Evolutionary conservation across 768 basidiomycete genomes (phyloP).

Genomic region (Boletus rubroflammeus): DNA sequence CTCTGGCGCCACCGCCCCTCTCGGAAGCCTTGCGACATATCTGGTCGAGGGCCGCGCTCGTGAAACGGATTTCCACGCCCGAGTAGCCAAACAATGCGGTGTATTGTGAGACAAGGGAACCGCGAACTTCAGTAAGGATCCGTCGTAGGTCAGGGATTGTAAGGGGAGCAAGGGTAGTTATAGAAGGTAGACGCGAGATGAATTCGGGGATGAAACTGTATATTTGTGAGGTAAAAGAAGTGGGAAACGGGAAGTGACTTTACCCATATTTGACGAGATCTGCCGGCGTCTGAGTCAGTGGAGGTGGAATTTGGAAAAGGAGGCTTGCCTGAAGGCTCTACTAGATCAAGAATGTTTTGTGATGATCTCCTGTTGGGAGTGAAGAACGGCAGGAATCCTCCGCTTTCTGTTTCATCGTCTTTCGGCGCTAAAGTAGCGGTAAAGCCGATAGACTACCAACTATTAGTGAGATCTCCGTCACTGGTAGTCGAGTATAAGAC

Average conservation of each 20-base stretch:
- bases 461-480: not conserved
- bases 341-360: conserved; percentile 58
- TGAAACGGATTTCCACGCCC: conserved; percentile 84
- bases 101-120: conserved; percentile 89
- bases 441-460: conserved; percentile 85
- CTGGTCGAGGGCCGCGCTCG: conserved; percentile 71
- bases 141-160: conserved; percentile 78
- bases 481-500: not conserved
- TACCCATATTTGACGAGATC: conserved; percentile 87
- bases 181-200: conserved; percentile 87
- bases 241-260: not conserved
- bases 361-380: conserved; percentile 63
- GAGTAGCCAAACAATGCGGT: conserved; percentile 79
- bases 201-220: conserved; percentile 91
- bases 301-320: not conserved
- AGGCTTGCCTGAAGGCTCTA: conserved; percentile 63
- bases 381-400: conserved; percentile 63
- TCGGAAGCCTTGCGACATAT: conserved; percentile 76
- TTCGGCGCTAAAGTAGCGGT: conserved; percentile 48
- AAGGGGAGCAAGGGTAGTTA: conserved; percentile 78
- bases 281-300: conserved; percentile 21
- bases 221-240: conserved; percentile 2
- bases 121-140: conserved; percentile 90
- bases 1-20: conserved; percentile 87
- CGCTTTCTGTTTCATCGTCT: conserved; percentile 35